Base-by-base conservation (phyloP, 2,329 filamentous ascomycete species). In the Diaporthe velutina region DNA sequence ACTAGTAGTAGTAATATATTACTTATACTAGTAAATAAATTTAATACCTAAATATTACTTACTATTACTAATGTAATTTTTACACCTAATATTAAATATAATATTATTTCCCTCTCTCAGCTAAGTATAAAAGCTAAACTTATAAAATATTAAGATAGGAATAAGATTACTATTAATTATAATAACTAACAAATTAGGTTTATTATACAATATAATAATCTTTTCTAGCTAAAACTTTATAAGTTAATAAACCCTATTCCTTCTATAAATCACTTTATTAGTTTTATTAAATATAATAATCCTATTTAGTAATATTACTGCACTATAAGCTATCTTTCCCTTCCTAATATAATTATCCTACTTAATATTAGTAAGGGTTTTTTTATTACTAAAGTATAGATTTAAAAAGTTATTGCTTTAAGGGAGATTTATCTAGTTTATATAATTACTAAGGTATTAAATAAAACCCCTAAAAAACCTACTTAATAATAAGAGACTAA, bases 111-210 rank as follows among this genome's bases (percentile, higher is more conserved):
- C n/a, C 17, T 57, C 17, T 57, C 7, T 22, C 35, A 57, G 7
- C 8, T 57, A 33, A 22, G 3, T 57, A 57, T 57, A 57, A 57
- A 57, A 22, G 7, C 7, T 19, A 33, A 19, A 10, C 17, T 57
- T 35, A 10, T 10, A 10, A 22, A 8, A 22, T 57, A 57, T 3
- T 57, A 22, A 4, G 12, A 57, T 57, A 57, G 3, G 4, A 19
- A 57, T 57, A 57, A 35, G 9, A 57, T 57, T 57, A 35, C 17
- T 57, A 57, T 57, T 57, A 57, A 57, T 19, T 57, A 57, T 35
- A 57, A 57, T 22, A n/a, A 4, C 22, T 57, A 57, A 35, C 22
- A 57, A 4, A 57, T 57, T 57, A 57, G 7, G 12, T 30, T 57
- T 35, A 22, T 19, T 22, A 22, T 22, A 35, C 35, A 57, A 19